Conservation (phyloP, 331 rosid genomes). For the Malus hybrid region DNA sequence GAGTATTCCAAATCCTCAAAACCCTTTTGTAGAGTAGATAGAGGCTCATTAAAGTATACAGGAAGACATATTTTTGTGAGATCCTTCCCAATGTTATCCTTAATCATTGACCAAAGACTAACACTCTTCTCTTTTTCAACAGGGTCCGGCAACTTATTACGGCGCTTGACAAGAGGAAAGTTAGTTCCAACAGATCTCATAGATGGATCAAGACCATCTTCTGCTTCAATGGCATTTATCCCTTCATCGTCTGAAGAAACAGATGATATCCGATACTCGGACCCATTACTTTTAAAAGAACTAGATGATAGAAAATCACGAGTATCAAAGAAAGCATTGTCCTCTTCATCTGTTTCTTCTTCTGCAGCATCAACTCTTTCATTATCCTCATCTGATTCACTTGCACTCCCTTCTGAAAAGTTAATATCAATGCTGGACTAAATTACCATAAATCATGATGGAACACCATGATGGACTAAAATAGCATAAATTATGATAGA, state of each 20-base stretch:
- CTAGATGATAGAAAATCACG: conserved; percentile 94
- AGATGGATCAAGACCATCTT: conserved; percentile 66
- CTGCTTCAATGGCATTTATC: conserved; percentile 48
- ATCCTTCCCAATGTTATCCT: conserved; percentile 97
- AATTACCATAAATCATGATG: not conserved
- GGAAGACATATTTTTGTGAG: conserved; percentile 96
- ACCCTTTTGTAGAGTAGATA: conserved; percentile 90
- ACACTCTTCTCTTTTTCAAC: conserved; percentile 91
- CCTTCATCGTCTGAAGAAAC: conserved; percentile 85
- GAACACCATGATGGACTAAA: too few species aligned
- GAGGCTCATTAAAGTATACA: conserved; percentile 94
- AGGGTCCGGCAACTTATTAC: conserved; percentile 94
- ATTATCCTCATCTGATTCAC: conserved; percentile 91
- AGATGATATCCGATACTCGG: conserved; percentile 74
- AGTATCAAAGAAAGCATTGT: conserved; percentile 88
- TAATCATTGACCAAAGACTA: conserved; percentile 98
- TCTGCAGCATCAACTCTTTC: conserved; percentile 59
- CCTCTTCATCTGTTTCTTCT: conserved; percentile 96
- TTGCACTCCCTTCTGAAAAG: conserved; percentile 69
- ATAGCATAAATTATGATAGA: too few species aligned
- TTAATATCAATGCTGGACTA: not conserved
- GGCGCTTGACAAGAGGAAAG: conserved; percentile 64
- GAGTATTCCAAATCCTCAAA: conserved; percentile 95
- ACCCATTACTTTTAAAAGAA: conserved; percentile 83
- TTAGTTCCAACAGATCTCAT: conserved; percentile 50